These are phyloP conservation scores for Candida ficus DNA, from an alignment of 805 yeast species.

Conservation along the genomic window DNA sequence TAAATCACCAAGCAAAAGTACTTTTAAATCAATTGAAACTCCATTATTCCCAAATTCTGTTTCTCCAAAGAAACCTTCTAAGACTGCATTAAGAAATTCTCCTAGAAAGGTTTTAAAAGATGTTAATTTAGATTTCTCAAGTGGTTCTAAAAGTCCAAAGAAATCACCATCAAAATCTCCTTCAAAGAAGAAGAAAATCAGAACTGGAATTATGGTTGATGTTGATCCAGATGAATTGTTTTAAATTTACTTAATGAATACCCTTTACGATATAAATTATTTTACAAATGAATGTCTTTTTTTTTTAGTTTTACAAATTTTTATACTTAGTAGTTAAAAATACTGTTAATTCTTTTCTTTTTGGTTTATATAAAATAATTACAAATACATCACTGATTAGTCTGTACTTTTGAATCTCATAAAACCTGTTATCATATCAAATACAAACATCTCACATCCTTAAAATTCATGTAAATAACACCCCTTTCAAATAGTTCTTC, in stretches of 20 bases:
- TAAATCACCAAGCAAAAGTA: not conserved
- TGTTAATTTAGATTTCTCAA: slow-evolving; percentile 12
- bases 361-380: no score
- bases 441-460: no score
- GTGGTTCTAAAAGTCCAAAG: slow-evolving; percentile 1
- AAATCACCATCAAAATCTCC: slow-evolving; percentile 10
- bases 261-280: no score
- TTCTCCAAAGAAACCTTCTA: slow-evolving; percentile 8
- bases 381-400: no score
- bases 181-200: slow-evolving; percentile 3
- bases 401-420: no score
- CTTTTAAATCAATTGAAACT: slow-evolving; percentile 16
- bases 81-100: slow-evolving; percentile 9
- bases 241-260: not conserved
- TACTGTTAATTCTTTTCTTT: no score
- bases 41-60: slow-evolving; percentile 7
- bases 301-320: no score
- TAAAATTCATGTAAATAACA: not conserved
- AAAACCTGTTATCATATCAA: no score
- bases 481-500: slow-evolving; percentile 57
- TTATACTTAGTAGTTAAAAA: no score
- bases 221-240: slow-evolving; percentile 1
- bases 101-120: slow-evolving; percentile 13
- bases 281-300: no score
- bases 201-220: slow-evolving; percentile 1